Conservation (phyloP, 1,284 basidiomycete genomes). For the Pyrrhoderma lamaoense region DNA sequence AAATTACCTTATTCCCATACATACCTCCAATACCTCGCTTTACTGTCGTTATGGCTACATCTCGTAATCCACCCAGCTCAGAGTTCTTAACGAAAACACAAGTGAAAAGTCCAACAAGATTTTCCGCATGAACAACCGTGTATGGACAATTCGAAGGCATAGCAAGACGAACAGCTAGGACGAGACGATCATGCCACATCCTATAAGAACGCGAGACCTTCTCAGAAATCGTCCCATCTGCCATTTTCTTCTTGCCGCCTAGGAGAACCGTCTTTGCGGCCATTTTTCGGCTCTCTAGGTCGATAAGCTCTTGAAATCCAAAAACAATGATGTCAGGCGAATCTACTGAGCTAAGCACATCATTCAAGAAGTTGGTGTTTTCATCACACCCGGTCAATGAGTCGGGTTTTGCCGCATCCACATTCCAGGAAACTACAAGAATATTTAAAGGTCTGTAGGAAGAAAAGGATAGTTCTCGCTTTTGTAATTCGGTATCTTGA, state of each 20-base stretch:
- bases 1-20: slow-evolving; percentile 88
- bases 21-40: slow-evolving; percentile 89
- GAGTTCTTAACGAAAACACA: slow-evolving; percentile 79
- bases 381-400: slow-evolving; percentile 53
- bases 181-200: slow-evolving; percentile 81
- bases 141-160: slow-evolving; percentile 69
- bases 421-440: slow-evolving; percentile 91
- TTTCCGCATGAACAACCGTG: slow-evolving; percentile 78
- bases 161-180: slow-evolving; percentile 59
- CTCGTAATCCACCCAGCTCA: slow-evolving; percentile 53
- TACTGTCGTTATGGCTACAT: slow-evolving; percentile 71
- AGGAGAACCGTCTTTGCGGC: slow-evolving; percentile 85
- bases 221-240: slow-evolving; percentile 44
- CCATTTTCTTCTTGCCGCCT: slow-evolving; percentile 42
- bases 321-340: slow-evolving; percentile 87
- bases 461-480: slow-evolving; percentile 73
- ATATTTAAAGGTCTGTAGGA: slow-evolving; percentile 71
- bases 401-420: slow-evolving; percentile 81
- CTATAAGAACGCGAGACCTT: slow-evolving; percentile 82
- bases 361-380: slow-evolving; percentile 67
- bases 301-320: slow-evolving; percentile 94
- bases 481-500: slow-evolving; percentile 71
- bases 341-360: slow-evolving; percentile 63
- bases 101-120: slow-evolving; percentile 84
- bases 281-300: slow-evolving; percentile 86